Conservation (phyloP, 83 land plant species). For the Picea engelmannii region DNA sequence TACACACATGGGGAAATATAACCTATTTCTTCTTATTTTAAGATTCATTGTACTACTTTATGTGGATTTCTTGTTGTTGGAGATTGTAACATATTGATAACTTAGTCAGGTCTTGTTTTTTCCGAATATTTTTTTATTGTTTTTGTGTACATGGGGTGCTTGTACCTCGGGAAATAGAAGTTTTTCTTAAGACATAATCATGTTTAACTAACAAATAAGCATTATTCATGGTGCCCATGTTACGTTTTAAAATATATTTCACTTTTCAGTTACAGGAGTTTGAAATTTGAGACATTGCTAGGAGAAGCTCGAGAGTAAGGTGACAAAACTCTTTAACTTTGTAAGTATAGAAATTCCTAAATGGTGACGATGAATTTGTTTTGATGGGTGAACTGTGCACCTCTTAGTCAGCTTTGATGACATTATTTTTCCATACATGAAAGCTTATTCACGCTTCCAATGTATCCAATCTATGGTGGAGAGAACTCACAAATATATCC, state of each 20-base stretch:
- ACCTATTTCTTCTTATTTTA: neutral
- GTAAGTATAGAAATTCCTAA: no score
- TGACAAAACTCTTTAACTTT: no score
- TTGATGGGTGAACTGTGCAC: no score
- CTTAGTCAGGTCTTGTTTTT: neutral
- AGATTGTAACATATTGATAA: neutral
- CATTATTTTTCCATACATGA: neutral
- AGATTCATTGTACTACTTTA: neutral
- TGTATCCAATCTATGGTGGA: neutral
- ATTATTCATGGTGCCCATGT: neutral
- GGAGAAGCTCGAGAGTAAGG: no score
- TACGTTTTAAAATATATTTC: neutral
- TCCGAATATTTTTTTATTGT: neutral
- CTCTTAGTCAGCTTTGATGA: no score
- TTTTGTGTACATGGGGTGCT: neutral
- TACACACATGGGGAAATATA: neutral
- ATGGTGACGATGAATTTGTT: no score
- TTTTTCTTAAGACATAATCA: neutral
- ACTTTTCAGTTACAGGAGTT: no score
- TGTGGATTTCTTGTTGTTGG: neutral
- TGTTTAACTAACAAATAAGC: neutral
- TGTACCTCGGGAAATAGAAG: neutral
- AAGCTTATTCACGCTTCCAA: neutral
- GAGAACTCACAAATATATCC: no score
- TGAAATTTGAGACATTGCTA: no score